Evolutionary conservation across 768 basidiomycete species (phyloP).

Genomic region (Suillus cothurnatus): DNA sequence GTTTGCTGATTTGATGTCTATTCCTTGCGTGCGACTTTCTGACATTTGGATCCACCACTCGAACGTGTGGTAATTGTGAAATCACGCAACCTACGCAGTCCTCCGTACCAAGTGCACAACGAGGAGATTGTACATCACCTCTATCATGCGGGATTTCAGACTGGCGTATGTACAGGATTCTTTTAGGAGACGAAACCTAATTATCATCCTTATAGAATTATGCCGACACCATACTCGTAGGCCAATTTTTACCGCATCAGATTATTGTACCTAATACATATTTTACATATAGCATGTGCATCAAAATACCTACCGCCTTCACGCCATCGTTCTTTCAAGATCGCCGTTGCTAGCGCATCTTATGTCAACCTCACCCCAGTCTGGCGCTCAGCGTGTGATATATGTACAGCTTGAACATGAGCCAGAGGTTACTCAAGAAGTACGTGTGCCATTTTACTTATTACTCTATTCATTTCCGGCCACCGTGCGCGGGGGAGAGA

Average conservation of each 20-base stretch:
- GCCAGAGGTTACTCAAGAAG: constrained; percentile 84
- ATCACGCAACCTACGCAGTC: constrained; percentile 22
- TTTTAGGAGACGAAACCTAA: constrained; percentile 13
- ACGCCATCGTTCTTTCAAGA: constrained; percentile 84
- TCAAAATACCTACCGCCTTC: constrained; percentile 74
- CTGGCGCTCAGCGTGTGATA: constrained; percentile 64
- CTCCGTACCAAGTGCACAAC: constrained; percentile 65
- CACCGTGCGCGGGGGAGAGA: constrained; percentile 26
- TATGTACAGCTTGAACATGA: constrained; percentile 77
- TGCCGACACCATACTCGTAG: constrained; percentile 77
- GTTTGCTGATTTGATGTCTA: constrained; percentile 27
- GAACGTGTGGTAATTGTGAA: constrained; percentile 13
- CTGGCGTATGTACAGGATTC: constrained; percentile 59
- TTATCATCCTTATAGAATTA: constrained; percentile 59
- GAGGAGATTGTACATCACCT: constrained; percentile 78
- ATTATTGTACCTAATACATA: constrained; percentile 12
- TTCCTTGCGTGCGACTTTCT: constrained; percentile 12
- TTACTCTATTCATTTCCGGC: constrained; percentile 33
- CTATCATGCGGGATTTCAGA: constrained; percentile 79
- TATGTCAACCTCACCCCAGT: constrained; percentile 79
- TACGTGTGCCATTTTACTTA: constrained; percentile 40
- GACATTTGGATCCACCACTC: constrained; percentile 7
- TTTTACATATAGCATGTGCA: constrained; percentile 60
- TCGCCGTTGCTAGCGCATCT: constrained; percentile 88
- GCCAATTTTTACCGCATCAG: constrained; percentile 28